These are phyloP conservation scores for Sporisorium reilianum DNA, from an alignment of 1,284 basidiomycete species.

Conservation along the genomic window DNA sequence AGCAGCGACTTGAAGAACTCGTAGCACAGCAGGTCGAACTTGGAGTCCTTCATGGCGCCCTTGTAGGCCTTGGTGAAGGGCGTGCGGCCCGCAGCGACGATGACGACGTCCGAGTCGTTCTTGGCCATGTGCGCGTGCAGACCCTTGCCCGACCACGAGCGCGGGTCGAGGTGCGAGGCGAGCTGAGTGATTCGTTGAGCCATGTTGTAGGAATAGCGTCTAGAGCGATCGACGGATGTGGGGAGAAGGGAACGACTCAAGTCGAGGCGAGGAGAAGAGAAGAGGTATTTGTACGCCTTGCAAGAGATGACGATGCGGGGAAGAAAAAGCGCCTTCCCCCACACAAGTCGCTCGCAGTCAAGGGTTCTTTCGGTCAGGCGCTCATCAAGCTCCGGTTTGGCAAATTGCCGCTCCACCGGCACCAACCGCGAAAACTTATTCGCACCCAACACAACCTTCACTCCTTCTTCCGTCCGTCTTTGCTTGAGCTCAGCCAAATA, in stretches of 20 bases:
- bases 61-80: slow-evolving; percentile 81
- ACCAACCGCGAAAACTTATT: too few relatives aligned
- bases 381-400: slow-evolving; percentile 13
- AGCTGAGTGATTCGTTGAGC: slow-evolving; percentile 58
- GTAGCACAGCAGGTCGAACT: slow-evolving; percentile 40
- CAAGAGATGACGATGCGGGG: slow-evolving; percentile 17
- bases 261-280: not conserved
- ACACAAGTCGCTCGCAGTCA: too few relatives aligned
- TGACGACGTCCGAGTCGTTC: slow-evolving; percentile 72
- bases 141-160: slow-evolving; percentile 61
- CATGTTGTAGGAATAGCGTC: slow-evolving; percentile 22
- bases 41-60: slow-evolving; percentile 82
- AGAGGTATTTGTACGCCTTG: slow-evolving; percentile 16
- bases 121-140: slow-evolving; percentile 56
- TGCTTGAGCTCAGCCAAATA: not conserved
- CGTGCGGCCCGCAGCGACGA: slow-evolving; percentile 85
- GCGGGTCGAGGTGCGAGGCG: slow-evolving; percentile 63
- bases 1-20: slow-evolving; percentile 74
- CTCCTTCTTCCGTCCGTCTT: not conserved
- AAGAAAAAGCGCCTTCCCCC: slow-evolving; percentile 3
- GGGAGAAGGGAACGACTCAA: not conserved
- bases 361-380: not conserved
- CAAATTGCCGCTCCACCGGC: slow-evolving; percentile 38
- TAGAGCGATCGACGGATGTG: not conserved
- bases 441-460: too few relatives aligned